These are phyloP conservation scores for Ophiostoma perfectum DNA, from an alignment of 2,329 filamentous ascomycete genomes.

Conservation along the genomic window DNA sequence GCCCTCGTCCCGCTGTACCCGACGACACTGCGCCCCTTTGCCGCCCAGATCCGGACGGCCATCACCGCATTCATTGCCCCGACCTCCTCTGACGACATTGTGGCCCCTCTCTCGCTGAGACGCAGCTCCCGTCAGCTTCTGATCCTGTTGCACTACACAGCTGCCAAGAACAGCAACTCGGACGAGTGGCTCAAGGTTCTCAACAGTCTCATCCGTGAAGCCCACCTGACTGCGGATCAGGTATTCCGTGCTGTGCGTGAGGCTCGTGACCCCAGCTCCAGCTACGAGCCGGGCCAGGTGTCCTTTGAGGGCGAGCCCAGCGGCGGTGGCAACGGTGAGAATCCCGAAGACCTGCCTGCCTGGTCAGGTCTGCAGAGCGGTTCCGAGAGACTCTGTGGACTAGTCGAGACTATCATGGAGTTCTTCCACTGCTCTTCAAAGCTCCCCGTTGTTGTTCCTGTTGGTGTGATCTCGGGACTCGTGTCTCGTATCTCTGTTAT, in stretches of 20 bases:
- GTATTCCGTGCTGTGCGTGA: conserved; percentile 75
- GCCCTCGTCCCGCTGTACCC: conserved; percentile 73
- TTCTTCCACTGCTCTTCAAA: conserved; percentile 62
- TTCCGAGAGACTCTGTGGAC: conserved; percentile 58
- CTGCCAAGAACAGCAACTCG: conserved; percentile 68
- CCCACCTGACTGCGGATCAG: conserved; percentile 67
- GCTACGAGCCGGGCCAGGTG: conserved; percentile 39
- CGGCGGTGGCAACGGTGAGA: conserved; percentile 43
- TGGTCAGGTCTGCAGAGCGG: conserved; percentile 77
- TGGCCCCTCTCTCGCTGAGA: conserved; percentile 49
- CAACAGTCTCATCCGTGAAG: conserved; percentile 54
- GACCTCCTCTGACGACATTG: conserved; percentile 48
- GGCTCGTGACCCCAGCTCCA: conserved; percentile 67
- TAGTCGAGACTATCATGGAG: conserved; percentile 60
- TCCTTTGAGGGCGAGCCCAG: conserved; percentile 43
- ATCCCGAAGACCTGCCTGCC: conserved; percentile 43
- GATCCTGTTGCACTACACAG: conserved; percentile 70
- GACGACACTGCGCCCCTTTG: conserved; percentile 73
- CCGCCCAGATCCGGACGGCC: conserved; percentile 60
- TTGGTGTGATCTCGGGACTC: conserved; percentile 64
- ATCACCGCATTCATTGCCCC: conserved; percentile 58
- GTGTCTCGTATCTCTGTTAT: conserved; percentile 65
- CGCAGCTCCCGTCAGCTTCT: conserved; percentile 58
- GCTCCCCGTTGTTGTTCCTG: conserved; percentile 58
- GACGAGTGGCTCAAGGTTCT: conserved; percentile 74